phyloP scores from a whole-genome alignment of 176 grass and related monocot species.

The Ensete ventricosum region DNA sequence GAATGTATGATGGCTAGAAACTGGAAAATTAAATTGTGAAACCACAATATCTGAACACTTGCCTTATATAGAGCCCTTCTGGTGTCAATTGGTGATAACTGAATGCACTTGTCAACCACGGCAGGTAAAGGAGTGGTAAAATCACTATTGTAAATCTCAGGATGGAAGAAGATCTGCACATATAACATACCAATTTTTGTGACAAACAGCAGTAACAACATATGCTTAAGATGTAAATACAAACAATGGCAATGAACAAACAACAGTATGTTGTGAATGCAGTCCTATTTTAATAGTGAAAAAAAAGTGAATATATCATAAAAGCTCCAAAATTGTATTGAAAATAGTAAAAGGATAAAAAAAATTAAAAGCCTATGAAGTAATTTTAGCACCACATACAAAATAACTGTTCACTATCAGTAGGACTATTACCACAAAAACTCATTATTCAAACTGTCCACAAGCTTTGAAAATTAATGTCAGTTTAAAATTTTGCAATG shows the following conservation, averaged over 20 bases:
- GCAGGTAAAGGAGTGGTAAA: constrained; percentile 65
- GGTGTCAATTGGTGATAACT: constrained; percentile 95
- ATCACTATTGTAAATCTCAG: constrained; percentile 83
- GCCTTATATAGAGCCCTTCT: constrained; percentile 95
- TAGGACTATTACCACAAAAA: too few species aligned
- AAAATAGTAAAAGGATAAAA: too few species aligned
- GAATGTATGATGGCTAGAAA: neutral
- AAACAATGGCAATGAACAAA: too few species aligned
- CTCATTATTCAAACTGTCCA: too few species aligned
- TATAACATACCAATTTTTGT: constrained; percentile 5
- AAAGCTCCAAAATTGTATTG: neutral
- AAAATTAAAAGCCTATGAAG: too few species aligned
- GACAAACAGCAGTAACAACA: neutral
- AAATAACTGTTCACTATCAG: too few species aligned
- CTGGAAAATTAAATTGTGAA: constrained; percentile 1
- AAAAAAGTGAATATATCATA: neutral
- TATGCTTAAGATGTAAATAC: neutral
- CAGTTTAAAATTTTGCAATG: too few species aligned
- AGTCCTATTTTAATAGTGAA: neutral
- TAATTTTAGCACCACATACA: too few species aligned
- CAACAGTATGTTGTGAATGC: neutral
- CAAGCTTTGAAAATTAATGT: too few species aligned
- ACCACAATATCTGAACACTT: constrained; percentile 13
- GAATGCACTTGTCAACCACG: constrained; percentile 90
- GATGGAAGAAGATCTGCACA: constrained; percentile 87